Conservation (phyloP, 257 asterid genomes). For the Voacanga thouarsii region DNA sequence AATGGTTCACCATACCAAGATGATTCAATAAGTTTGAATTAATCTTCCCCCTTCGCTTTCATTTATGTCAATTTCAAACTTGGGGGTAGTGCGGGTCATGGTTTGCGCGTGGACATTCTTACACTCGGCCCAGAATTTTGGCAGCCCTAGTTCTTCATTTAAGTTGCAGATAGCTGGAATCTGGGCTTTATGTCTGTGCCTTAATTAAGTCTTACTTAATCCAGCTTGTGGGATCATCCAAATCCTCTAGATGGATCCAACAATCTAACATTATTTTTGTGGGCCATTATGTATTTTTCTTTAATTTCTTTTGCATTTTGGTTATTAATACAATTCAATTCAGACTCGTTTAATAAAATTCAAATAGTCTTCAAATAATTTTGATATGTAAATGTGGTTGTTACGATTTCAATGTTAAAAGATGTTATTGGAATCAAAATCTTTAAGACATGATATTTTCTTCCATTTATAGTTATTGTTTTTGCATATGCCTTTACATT, state of each 20-base stretch:
- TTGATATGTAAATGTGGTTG: not conserved
- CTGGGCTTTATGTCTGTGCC: not conserved
- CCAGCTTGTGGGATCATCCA: conserved; percentile 14
- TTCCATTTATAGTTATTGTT: too few species aligned
- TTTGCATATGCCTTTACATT: too few species aligned
- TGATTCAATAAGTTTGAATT: not conserved
- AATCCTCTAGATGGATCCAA: not conserved
- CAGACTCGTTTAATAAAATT: too few species aligned
- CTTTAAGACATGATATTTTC: too few species aligned
- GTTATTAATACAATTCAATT: too few species aligned
- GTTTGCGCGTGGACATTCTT: conserved; percentile 12
- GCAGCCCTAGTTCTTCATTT: too few species aligned
- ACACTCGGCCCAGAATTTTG: conserved; percentile 16
- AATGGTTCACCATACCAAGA: not conserved
- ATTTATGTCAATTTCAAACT: not conserved
- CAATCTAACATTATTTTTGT: not conserved
- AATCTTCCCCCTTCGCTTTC: not conserved
- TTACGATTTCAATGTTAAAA: not conserved
- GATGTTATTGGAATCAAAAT: too few species aligned
- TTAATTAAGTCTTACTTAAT: not conserved
- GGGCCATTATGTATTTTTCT: not conserved
- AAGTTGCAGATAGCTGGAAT: conserved; percentile 7
- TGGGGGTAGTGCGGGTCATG: not conserved
- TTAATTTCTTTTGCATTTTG: too few species aligned
- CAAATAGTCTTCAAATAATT: not conserved